These are phyloP conservation scores for Stachybotrys chlorohalonatus DNA, from an alignment of 2,329 filamentous ascomycete species.

Conservation along the genomic window DNA sequence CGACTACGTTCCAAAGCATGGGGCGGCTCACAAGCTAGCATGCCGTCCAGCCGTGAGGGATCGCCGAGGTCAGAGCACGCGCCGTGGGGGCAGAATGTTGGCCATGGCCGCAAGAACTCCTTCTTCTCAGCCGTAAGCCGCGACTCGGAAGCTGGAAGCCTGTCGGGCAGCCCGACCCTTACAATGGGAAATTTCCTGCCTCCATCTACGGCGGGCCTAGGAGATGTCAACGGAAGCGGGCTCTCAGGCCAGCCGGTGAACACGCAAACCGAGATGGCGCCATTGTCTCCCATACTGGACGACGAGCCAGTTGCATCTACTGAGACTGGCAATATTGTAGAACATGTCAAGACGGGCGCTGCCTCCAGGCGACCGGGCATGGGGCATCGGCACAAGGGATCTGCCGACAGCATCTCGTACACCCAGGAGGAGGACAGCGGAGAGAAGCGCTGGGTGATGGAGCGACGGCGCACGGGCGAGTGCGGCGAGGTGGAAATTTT, in stretches of 20 bases:
- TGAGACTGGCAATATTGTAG: not conserved
- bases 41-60: conserved; percentile 45
- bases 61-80: conserved; percentile 40
- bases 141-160: conserved; percentile 37
- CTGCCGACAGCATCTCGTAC: conserved; percentile 63
- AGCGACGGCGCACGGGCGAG: conserved; percentile 57
- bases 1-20: conserved; percentile 68
- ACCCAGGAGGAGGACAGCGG: conserved; percentile 52
- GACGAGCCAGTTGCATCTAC: not conserved
- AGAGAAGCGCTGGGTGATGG: conserved; percentile 59
- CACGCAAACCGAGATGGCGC: conserved; percentile 4
- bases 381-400: conserved; percentile 45
- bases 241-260: conserved; percentile 7
- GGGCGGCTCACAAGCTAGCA: conserved; percentile 70
- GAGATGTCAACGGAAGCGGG: conserved; percentile 1
- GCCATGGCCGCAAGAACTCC: conserved; percentile 39
- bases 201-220: conserved; percentile 8
- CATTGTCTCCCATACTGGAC: conserved; percentile 1
- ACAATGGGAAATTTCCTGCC: conserved; percentile 27
- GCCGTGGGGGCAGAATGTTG: conserved; percentile 23
- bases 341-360: conserved; percentile 4
- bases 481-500: conserved; percentile 57
- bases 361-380: conserved; percentile 9
- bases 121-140: conserved; percentile 38
- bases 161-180: conserved; percentile 41